Evolutionary conservation across 768 basidiomycete genomes (phyloP), one percentile per base, ranked within the genome.

Genomic region (Boletus subparvulus): DNA sequence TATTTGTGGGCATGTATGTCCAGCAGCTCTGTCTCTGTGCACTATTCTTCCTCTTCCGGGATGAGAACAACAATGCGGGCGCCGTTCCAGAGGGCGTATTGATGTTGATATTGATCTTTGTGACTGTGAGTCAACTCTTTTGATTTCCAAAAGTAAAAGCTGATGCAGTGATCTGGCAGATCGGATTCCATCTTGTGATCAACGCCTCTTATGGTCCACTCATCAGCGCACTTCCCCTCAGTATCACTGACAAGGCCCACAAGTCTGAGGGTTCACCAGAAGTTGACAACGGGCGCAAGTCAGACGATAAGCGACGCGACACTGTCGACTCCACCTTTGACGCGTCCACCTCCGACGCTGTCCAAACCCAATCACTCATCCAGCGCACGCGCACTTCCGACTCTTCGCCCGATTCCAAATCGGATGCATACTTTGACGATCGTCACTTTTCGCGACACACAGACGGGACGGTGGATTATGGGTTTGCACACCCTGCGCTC

Each of bases 1-100:
- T 96, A 32, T 98, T 98, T 61, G 92, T 94, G 21, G 97, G 96
- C 4, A 65, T 98, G 69, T 99, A 99, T 69, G 80, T 99, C 44
- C 84, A 95, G 69, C 87, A 97, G 47, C 65, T 98, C 47, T 94
- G 90, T 69, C 76, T 97, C 36, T 81, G 82, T 33, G 91, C 90
- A 4, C 74, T 98, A 59, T 97, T 98, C 82, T 98, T 99, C 87
- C 80, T 99, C 9, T 83, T 87, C 1, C 77, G 74, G 51, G 74
- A 93, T 61, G 65, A 74, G 24, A 75, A 85, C 30, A 57, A 72
- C 0, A 76, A 85, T 0, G 69, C 84, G 1, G 80, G 80, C 28
- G 84, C 91, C 1, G 54, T 90, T 0, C 79, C 90, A 0, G 82
- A 97, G 71, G 97, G 87, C 11, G 85, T 81, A 32, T 71, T 97